Percentiles rank a stretch among this genome's conserved stretches.
phyloP scores from a whole-genome alignment of 257 asterid species.

The Lithospermum erythrorhizon region DNA sequence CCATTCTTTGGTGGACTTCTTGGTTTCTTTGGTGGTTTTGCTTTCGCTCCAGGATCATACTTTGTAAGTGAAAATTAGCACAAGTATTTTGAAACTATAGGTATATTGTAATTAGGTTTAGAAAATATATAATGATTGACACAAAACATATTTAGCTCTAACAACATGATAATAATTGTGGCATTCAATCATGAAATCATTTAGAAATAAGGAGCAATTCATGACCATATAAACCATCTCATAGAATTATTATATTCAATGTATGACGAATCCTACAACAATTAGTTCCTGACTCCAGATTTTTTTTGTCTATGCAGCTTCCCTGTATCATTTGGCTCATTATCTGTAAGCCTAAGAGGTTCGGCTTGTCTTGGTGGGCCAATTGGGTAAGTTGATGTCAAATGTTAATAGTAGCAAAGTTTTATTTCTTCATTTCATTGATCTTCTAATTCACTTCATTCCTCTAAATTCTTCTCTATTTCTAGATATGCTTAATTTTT shows the following conservation, averaged over 20 bases:
- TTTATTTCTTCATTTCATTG: neutral
- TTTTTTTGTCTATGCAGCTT: conserved; percentile 19
- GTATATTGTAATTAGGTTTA: neutral
- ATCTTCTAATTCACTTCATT: no score
- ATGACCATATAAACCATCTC: neutral
- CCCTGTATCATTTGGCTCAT: conserved; percentile 59
- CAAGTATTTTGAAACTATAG: neutral
- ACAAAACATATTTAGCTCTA: no score
- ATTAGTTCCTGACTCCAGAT: no score
- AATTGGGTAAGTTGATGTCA: conserved; percentile 33
- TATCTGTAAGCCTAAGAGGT: conserved; percentile 26
- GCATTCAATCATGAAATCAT: no score
- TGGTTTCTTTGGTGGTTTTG: conserved; percentile 14
- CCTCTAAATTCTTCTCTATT: no score
- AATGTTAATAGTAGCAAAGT: neutral
- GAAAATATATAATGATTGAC: no score
- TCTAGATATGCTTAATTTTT: neutral
- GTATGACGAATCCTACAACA: no score
- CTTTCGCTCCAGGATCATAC: conserved; percentile 10
- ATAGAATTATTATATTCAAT: no score
- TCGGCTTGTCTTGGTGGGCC: conserved; percentile 32
- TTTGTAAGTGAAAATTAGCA: neutral
- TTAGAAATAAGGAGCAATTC: no score
- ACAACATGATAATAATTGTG: no score
- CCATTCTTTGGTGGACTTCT: conserved; percentile 11